Conservation (phyloP, 768 basidiomycete genomes). For the Pulveroboletus sp. region DNA sequence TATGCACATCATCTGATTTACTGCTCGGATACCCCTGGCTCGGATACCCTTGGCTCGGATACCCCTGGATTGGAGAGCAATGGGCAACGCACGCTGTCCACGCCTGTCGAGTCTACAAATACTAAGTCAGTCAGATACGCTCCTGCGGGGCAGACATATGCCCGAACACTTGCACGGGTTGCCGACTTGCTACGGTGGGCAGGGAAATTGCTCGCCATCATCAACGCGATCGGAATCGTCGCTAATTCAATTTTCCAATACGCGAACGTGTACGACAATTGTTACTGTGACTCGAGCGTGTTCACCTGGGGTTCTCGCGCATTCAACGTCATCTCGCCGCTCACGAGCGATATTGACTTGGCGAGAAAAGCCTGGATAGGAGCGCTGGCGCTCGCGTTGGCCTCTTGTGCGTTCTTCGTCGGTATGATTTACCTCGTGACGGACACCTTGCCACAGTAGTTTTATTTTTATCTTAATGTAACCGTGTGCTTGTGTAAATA, state of each 20-base stretch:
- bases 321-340: constrained; percentile 26
- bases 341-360: constrained; percentile 15
- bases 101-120: not conserved
- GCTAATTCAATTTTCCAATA: constrained; percentile 29
- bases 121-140: too few species aligned
- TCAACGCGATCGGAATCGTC: constrained; percentile 27
- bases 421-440: constrained; percentile 26
- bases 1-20: constrained; percentile 10
- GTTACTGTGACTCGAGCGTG: constrained; percentile 30
- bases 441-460: constrained; percentile 17
- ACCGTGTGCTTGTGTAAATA: too few species aligned
- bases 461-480: not conserved
- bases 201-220: constrained; percentile 25
- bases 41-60: too few species aligned
- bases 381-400: constrained; percentile 28
- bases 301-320: constrained; percentile 16
- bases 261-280: constrained; percentile 21
- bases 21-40: not conserved
- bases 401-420: constrained; percentile 23
- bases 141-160: not conserved
- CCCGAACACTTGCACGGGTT: not conserved
- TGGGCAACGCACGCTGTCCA: not conserved
- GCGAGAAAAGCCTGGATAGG: constrained; percentile 36
- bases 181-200: constrained; percentile 22
- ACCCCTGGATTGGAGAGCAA: not conserved